These are phyloP conservation scores for Priceomyces medius DNA, from an alignment of 805 yeast species.

Conservation along the genomic window DNA sequence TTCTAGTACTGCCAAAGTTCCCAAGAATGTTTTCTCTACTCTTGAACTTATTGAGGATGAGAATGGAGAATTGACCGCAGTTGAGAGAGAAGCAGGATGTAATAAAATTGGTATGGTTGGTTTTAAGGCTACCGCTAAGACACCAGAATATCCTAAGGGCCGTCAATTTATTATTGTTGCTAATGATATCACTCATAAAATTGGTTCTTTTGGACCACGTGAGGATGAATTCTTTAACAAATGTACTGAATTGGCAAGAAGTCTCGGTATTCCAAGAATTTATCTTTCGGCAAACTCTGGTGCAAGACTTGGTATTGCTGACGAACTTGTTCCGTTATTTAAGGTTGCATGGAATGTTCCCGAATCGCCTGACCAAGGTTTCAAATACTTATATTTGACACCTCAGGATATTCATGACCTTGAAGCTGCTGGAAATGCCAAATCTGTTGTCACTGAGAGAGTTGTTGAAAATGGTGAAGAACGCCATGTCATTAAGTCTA, in stretches of 20 bases:
- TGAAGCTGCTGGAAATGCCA: constrained; percentile 57
- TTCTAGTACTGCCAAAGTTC: constrained; percentile 55
- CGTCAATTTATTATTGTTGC: constrained; percentile 92
- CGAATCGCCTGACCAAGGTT: constrained; percentile 76
- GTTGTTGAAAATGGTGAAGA: constrained; percentile 82
- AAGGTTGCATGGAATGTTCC: constrained; percentile 92
- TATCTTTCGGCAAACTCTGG: constrained; percentile 98
- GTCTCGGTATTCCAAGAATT: constrained; percentile 90
- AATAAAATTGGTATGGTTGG: constrained; percentile 98
- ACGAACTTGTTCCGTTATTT: constrained; percentile 85
- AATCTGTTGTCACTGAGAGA: constrained; percentile 70
- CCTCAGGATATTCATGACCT: constrained; percentile 60
- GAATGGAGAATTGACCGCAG: constrained; percentile 76
- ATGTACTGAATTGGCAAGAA: constrained; percentile 89
- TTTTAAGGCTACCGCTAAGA: constrained; percentile 83
- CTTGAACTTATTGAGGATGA: constrained; percentile 86
- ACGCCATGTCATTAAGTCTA: constrained; percentile 76
- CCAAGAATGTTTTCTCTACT: constrained; percentile 74
- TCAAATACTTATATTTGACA: constrained; percentile 80
- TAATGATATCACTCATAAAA: constrained; percentile 94
- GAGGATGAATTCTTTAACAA: constrained; percentile 91
- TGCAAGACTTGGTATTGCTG: constrained; percentile 98
- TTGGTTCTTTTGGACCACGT: constrained; percentile 97
- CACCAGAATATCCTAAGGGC: constrained; percentile 96
- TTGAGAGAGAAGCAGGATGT: constrained; percentile 94